Evolutionary conservation across 441 rosid species (phyloP).

Genomic region (Brassica balearica): DNA sequence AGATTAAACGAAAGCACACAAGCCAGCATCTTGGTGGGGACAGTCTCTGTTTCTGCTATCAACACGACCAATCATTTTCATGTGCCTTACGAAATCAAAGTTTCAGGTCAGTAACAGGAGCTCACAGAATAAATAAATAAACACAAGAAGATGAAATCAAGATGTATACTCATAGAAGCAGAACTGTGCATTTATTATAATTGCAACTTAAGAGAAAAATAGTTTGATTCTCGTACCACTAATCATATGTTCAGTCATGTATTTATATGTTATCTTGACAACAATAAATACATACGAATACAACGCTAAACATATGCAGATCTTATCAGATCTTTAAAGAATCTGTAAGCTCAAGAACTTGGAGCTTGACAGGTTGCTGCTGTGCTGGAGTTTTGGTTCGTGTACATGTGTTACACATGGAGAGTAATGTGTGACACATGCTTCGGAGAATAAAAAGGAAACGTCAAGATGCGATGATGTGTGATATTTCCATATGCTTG

Average conservation of each 20-base stretch:
- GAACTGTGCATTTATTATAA: too few species aligned
- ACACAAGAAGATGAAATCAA: neutral
- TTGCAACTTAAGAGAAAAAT: too few species aligned
- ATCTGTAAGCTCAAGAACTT: too few species aligned
- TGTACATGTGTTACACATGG: neutral
- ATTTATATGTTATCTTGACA: too few species aligned
- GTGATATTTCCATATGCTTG: neutral
- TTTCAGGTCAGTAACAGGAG: slow-evolving; percentile 41
- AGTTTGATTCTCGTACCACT: too few species aligned
- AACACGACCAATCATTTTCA: slow-evolving; percentile 46
- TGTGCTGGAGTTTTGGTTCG: neutral
- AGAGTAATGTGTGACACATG: neutral
- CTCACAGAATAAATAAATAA: slow-evolving; percentile 27
- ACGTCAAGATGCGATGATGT: neutral
- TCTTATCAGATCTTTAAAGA: too few species aligned
- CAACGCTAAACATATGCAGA: too few species aligned
- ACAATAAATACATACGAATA: too few species aligned
- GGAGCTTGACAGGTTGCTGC: too few species aligned
- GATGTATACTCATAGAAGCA: slow-evolving; percentile 1
- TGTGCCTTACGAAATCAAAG: slow-evolving; percentile 37
- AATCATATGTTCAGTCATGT: too few species aligned
- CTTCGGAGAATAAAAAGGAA: neutral
- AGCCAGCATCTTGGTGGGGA: slow-evolving; percentile 46
- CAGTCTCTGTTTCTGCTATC: slow-evolving; percentile 41
- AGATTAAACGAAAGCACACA: slow-evolving; percentile 39